Evolutionary conservation across 1,284 basidiomycete species (phyloP).

Genomic region (Leccinum griseonigrum): DNA sequence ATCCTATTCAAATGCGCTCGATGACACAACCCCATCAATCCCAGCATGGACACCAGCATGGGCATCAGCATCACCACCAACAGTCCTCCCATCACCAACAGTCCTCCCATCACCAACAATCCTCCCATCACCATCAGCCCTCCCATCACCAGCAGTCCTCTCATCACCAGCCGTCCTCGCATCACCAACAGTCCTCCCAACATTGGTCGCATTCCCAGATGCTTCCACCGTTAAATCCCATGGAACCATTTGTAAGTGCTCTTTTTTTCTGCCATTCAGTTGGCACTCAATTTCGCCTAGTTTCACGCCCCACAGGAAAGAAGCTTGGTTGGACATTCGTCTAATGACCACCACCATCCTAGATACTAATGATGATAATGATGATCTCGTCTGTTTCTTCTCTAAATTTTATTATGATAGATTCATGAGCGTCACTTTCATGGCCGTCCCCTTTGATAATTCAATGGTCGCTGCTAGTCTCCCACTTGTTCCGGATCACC

Average conservation of each 20-base stretch:
- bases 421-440: constrained; percentile 35
- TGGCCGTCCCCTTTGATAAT: constrained; percentile 38
- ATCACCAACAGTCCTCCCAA: constrained; percentile 14
- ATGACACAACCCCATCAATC: constrained; percentile 35
- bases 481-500: constrained; percentile 31
- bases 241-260: constrained; percentile 60
- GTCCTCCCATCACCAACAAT: no score
- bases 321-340: constrained; percentile 48
- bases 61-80: constrained; percentile 21
- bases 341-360: constrained; percentile 42
- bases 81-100: constrained; percentile 12
- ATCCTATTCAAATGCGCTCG: constrained; percentile 42
- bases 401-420: constrained; percentile 41
- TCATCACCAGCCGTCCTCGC: not conserved
- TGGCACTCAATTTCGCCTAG: constrained; percentile 25
- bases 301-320: constrained; percentile 48
- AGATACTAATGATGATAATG: constrained; percentile 46
- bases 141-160: not conserved
- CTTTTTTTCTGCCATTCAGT: not conserved
- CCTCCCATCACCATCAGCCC: not conserved
- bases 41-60: constrained; percentile 21
- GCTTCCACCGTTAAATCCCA: constrained; percentile 43
- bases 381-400: constrained; percentile 27
- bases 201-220: constrained; percentile 43
- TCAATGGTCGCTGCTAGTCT: constrained; percentile 31